Evolutionary conservation across 768 basidiomycete genomes (phyloP), one percentile per base, ranked within the genome.

Genomic region (Lactifluus volemus): DNA sequence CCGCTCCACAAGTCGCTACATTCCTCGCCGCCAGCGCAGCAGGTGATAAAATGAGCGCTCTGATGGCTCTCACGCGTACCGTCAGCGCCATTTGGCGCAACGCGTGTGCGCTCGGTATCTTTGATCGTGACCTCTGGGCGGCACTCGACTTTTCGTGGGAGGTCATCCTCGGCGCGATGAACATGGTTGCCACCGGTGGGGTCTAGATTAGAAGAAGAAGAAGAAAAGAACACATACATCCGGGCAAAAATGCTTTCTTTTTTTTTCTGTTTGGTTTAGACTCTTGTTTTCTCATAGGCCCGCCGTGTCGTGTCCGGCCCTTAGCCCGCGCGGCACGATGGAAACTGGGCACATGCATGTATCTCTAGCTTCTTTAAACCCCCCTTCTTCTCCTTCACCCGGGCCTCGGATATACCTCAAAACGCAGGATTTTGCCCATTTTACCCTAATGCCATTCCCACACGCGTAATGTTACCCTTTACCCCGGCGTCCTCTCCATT

Each of bases 81-180:
- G 78, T 89, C 41, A 79, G 84, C 58, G 88, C 84, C 7, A 70
- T 90, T 36, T 92, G 88, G 86, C 77, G 80, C 60, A 90, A 91
- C 68, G 80, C 79, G 3, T 84, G 82, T 61, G 80, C 81, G 21
- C 76, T 92, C n/a, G 88, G 88, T 3, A 71, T 90, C 2, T 80
- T 78, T 54, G 85, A 89, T 65, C 78, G 81, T 38, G 75, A 75
- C 21, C 73, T 91, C 48, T 92, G 88, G 88, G 76, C 78, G 25
- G 77, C 78, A 19, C 78, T 92, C 61, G 85, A 88, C 61, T 70
- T 80, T 45, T 79, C 83, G 47, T 92, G 88, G 86, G 79, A 82
- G 67, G 75, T 85, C 42, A 71, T 88, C 14, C 73, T 87, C n/a
- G 78, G 76, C 8, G 85, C 85, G 30, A 74, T 85, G 70, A 77